Evolutionary conservation across 352 stramenopile species (phyloP), one percentile per base, ranked within the genome.

Genomic region (Peronospora belbahrii): DNA sequence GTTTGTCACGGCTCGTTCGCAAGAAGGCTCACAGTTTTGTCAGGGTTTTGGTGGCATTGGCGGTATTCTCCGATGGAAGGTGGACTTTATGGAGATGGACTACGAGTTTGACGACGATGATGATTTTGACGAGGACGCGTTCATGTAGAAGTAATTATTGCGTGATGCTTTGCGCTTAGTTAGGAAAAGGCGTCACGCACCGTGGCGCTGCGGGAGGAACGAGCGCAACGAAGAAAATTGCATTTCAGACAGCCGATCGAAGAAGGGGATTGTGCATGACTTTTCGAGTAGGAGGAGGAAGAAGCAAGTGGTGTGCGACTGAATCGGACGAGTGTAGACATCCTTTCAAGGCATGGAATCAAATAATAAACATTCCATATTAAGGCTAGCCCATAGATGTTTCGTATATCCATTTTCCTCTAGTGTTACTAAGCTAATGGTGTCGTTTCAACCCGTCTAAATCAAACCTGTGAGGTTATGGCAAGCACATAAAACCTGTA

Each of bases 41-140:
- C 97, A 98, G 63, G 97, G 97, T 42, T 99, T 99, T 72, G 97
- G 97, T 56, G 97, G 97, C 30, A 99, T 99, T 42, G 97, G 97
- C 35, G 97, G 96, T 30, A 97, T 99, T 48, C 66, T 99, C 14
- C 84, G 97, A 56, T 99, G 96, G 96, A 97, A 98, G 70, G 95
- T 99, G 13, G 94, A 99, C 80, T 98, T 99, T 74, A 86, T 96
- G 51, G 91, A 98, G 66, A 78, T 98, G 67, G 95, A 97, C 44
- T 96, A 97, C 65, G 84, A 96, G 42, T 82, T 81, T 53, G 88
- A 97, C 62, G 77, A 89, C 67, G 77, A 96, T 49, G 73, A 80
- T 47, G 74, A 87, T 62, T 94, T 94, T 72, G 77, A 88, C 57
- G 77, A 88, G 51, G 77, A 88, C 18, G 59, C 65, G 56, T 89